phyloP scores from a whole-genome alignment of 23 red algal species.

The Pyropia haitanensis region DNA sequence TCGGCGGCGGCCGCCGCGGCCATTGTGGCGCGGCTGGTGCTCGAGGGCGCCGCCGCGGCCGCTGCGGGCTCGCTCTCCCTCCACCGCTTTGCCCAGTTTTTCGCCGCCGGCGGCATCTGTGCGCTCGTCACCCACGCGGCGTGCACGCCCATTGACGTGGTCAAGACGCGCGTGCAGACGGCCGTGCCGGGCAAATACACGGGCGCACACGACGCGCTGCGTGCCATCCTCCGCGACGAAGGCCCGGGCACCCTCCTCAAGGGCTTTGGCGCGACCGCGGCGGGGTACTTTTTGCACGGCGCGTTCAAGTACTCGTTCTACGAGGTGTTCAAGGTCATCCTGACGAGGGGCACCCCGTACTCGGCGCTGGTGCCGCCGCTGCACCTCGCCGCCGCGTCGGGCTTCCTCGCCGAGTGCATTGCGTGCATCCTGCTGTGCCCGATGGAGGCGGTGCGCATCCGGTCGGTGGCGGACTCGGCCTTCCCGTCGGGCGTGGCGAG shows the following conservation, averaged over 20 bases:
- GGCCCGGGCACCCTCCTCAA: slow-evolving; percentile 65
- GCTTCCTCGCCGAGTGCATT: slow-evolving; percentile 75
- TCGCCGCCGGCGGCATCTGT: slow-evolving; percentile 81
- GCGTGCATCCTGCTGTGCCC: slow-evolving; percentile 72
- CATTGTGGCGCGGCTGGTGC: no score
- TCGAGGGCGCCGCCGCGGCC: background rate
- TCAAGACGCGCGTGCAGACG: slow-evolving; percentile 81
- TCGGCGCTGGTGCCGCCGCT: slow-evolving; percentile 41
- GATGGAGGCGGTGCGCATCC: slow-evolving; percentile 93
- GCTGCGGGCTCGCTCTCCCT: slow-evolving; percentile 13
- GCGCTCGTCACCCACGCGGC: slow-evolving; percentile 75
- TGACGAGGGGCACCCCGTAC: slow-evolving; percentile 6
- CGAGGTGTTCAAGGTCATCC: slow-evolving; percentile 69
- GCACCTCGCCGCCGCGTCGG: slow-evolving; percentile 35
- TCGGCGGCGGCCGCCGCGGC: no score
- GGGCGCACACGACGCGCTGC: slow-evolving; percentile 23
- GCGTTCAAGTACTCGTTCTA: slow-evolving; percentile 94
- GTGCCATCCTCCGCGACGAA: slow-evolving; percentile 61
- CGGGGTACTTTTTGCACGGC: slow-evolving; percentile 89
- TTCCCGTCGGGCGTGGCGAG: slow-evolving; percentile 38
- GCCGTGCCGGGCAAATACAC: slow-evolving; percentile 44
- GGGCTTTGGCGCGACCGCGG: slow-evolving; percentile 85
- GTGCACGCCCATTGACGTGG: slow-evolving; percentile 81
- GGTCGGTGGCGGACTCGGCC: slow-evolving; percentile 61
- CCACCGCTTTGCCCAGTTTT: slow-evolving; percentile 62